These are phyloP conservation scores for Fraxinus anomala DNA, from an alignment of 257 asterid genomes.

Conservation along the genomic window DNA sequence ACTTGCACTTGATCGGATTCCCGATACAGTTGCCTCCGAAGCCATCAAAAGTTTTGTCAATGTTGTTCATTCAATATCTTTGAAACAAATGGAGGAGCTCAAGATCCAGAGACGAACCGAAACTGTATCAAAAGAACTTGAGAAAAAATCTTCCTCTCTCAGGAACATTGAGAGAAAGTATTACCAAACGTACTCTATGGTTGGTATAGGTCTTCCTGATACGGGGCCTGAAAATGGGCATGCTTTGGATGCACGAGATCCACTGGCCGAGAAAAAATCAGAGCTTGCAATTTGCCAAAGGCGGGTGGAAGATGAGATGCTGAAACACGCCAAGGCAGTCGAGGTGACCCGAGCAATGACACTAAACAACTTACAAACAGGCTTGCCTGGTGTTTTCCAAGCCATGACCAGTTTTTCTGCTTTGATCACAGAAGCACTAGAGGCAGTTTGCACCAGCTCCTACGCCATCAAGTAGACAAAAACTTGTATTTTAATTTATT, in stretches of 20 bases:
- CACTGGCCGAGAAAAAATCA: slow-evolving; percentile 78
- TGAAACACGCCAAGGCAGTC: slow-evolving; percentile 71
- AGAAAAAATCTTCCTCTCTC: slow-evolving; percentile 75
- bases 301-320: slow-evolving; percentile 89
- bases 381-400: slow-evolving; percentile 95
- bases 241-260: slow-evolving; percentile 77
- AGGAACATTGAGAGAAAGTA: slow-evolving; percentile 84
- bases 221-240: slow-evolving; percentile 59
- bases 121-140: slow-evolving; percentile 75
- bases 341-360: slow-evolving; percentile 96
- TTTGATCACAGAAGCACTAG: slow-evolving; percentile 76
- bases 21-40: slow-evolving; percentile 93
- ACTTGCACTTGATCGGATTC: slow-evolving; percentile 84
- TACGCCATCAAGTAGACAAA: slow-evolving; percentile 59
- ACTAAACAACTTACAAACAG: slow-evolving; percentile 85
- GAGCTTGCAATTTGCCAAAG: slow-evolving; percentile 81
- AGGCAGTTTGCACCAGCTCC: slow-evolving; percentile 72
- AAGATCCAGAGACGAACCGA: slow-evolving; percentile 77
- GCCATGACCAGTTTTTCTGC: slow-evolving; percentile 97
- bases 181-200: slow-evolving; percentile 79
- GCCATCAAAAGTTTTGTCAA: slow-evolving; percentile 94
- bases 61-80: slow-evolving; percentile 72
- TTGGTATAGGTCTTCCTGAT: slow-evolving; percentile 76
- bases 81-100: slow-evolving; percentile 79
- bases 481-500: not conserved